Evolutionary conservation across 805 yeast genomes (phyloP).

Genomic region (Candida nitratophila): DNA sequence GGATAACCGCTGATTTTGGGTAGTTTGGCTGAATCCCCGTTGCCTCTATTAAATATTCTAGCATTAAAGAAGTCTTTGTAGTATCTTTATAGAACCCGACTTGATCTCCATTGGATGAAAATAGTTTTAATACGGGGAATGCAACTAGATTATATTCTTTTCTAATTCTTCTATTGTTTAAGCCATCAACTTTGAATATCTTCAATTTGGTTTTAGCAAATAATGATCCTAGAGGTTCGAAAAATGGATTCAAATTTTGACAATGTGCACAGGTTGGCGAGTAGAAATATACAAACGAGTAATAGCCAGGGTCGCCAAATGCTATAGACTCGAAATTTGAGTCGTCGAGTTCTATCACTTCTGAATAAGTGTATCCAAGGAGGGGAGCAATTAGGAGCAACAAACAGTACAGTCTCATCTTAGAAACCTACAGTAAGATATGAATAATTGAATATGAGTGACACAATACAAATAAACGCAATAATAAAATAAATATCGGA

Average conservation of each 20-base stretch:
- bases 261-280: conserved; percentile 41
- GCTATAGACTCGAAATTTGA: conserved; percentile 16
- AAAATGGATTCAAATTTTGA: conserved; percentile 35
- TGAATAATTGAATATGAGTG: too few species aligned
- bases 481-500: too few species aligned
- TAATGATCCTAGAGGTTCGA: conserved; percentile 35
- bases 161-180: conserved; percentile 27
- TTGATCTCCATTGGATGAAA: conserved; percentile 33
- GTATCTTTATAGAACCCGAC: conserved; percentile 31
- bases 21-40: conserved; percentile 29
- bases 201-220: conserved; percentile 32
- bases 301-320: conserved; percentile 20
- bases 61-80: conserved; percentile 21
- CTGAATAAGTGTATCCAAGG: too few species aligned
- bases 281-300: conserved; percentile 41
- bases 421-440: too few species aligned
- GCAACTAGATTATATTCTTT: conserved; percentile 31
- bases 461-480: too few species aligned
- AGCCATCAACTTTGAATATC: conserved; percentile 29
- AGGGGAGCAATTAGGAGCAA: too few species aligned
- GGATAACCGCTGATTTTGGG: conserved; percentile 16
- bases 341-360: conserved; percentile 13
- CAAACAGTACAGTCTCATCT: too few species aligned
- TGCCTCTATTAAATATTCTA: conserved; percentile 22
- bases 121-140: conserved; percentile 45